Evolutionary conservation across 306 rosid genomes (phyloP), one percentile per base, ranked within the genome.

Genomic region (Acmispon strigosus): DNA sequence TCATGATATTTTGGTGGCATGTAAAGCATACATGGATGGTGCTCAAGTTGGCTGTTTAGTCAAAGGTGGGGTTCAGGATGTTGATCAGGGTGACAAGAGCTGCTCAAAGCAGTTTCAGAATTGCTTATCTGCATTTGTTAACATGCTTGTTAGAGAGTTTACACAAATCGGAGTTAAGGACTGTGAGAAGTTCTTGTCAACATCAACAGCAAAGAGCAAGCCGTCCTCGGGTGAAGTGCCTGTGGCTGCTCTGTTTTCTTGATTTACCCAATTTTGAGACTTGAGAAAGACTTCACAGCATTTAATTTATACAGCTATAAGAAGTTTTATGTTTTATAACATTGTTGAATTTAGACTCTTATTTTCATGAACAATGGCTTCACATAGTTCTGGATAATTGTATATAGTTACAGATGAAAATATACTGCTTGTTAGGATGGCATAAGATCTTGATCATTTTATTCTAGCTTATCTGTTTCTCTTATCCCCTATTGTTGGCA

Each of bases 31-130:
- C 69, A 81, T 76, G 79, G 90, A 84, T 60, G 98, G 98, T 43
- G 92, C 96, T 80, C 96, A 88, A 77, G 96, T 90, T 55, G 98
- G 98, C 6, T 90, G 89, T 76, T 78, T 85, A 73, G 96, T 77
- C 39, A 84, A 84, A 82, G 96, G 90, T 45, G 96, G 96, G 32
- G 92, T 86, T 78, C 96, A 86, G 75, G 96, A 90, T 62, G 89
- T 88, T 29, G 91, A 86, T 37, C 83, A 58, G 44, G 84, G 96
- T 48, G 89, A 90, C 81, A 79, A 80, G 83, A 90, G 98, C 86
- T 81, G 88, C 86, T 86, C 98, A 12, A 69, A 51, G 57, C 36
- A 37, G 20, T 92, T 92, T 42, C 73, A 84, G 80, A 39, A 34
- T 6, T 77, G 83, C 39, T 73, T 92, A 66, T 17, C 64, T 11